Evolutionary conservation across 163 green algal genomes (phyloP).

Genomic region (Trebouxia gelatinosa): DNA sequence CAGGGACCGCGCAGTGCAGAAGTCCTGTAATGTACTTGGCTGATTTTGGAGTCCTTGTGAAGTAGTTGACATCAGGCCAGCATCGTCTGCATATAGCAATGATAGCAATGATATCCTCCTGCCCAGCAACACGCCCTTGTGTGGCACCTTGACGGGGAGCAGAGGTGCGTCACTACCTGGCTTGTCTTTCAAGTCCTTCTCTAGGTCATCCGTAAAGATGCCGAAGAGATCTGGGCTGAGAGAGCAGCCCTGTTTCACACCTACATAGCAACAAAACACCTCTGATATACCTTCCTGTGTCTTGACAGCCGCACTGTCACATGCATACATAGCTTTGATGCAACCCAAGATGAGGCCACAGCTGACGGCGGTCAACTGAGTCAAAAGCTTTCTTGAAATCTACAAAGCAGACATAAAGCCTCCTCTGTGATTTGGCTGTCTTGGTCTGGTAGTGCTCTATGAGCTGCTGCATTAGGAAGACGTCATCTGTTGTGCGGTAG

Average conservation of each 20-base stretch:
- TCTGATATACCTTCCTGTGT: not conserved
- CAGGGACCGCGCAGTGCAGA: not conserved
- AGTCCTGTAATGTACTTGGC: not conserved
- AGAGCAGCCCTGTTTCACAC: not conserved
- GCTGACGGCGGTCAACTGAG: not conserved
- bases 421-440: not conserved
- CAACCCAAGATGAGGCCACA: not conserved
- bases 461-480: slow-evolving; percentile 1
- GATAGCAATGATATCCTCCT: not conserved
- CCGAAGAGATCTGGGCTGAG: slow-evolving; percentile 3
- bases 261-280: not conserved
- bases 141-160: not conserved
- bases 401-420: not conserved
- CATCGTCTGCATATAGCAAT: slow-evolving; percentile 3
- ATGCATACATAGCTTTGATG: not conserved
- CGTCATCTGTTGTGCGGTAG: not conserved
- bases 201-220: not conserved
- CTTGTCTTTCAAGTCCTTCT: not conserved
- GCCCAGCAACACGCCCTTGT: not conserved
- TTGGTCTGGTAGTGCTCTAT: not conserved
- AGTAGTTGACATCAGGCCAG: not conserved
- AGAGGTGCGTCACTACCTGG: not conserved
- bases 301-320: not conserved
- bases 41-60: not conserved
- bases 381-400: slow-evolving; percentile 13